Evolutionary conservation across 768 basidiomycete species (phyloP).

Genomic region (Nidularia pulvinata): DNA sequence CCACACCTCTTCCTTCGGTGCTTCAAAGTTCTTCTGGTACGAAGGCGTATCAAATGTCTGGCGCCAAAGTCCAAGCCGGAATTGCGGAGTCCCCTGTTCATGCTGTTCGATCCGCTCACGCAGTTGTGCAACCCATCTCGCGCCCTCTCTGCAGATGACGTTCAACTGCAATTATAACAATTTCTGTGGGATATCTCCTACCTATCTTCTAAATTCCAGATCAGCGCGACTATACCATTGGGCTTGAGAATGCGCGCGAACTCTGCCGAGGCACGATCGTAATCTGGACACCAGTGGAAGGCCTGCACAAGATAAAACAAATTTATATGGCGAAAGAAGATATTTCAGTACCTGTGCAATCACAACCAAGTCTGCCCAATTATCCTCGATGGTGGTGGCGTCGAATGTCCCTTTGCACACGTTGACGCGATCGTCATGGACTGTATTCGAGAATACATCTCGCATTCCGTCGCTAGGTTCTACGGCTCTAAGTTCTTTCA

Average conservation of each 20-base stretch:
- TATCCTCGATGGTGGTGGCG: constrained; percentile 52
- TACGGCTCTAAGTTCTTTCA: constrained; percentile 62
- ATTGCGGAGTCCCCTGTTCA: constrained; percentile 81
- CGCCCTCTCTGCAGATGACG: constrained; percentile 39
- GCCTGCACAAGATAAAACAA: constrained; percentile 46
- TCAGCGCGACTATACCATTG: constrained; percentile 63
- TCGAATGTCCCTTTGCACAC: constrained; percentile 74
- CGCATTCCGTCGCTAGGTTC: constrained; percentile 94
- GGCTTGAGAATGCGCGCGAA: constrained; percentile 83
- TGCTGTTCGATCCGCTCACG: constrained; percentile 69
- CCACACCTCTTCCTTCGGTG: constrained; percentile 58
- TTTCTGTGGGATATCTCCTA: constrained; percentile 13
- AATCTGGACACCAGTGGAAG: constrained; percentile 93
- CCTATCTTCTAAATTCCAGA: constrained; percentile 95
- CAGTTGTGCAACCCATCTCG: constrained; percentile 74
- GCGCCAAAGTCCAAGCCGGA: constrained; percentile 76
- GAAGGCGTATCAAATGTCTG: constrained; percentile 60
- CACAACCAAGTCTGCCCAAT: constrained; percentile 78
- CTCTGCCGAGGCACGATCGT: constrained; percentile 68
- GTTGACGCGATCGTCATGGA: constrained; percentile 51
- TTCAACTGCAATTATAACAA: neutral
- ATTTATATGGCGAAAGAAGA: neutral
- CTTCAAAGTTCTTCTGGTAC: constrained; percentile 61
- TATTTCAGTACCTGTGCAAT: constrained; percentile 61
- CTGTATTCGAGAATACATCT: constrained; percentile 56